Evolutionary conservation across 805 yeast genomes (phyloP), one percentile per base, ranked within the genome.

Genomic region (Lipomyces sp.): DNA sequence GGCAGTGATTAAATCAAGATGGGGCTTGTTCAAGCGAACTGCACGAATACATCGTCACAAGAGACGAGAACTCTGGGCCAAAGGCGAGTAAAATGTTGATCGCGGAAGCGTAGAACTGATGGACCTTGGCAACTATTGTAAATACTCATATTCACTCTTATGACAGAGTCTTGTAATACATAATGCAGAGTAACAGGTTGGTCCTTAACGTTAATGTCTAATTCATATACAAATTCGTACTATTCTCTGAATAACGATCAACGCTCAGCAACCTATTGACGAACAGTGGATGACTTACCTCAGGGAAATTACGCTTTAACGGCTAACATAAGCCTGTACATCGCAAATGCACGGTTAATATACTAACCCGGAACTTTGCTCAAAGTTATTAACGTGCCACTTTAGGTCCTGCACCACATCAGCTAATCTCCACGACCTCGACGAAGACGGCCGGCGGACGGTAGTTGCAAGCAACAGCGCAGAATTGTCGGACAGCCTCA

Each of bases 51-150:
- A 88, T 71, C 81, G 88, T 72, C 75, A 77, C 68, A 86, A 86
- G 77, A 82, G 94, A 77, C 84, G 82, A 66, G 77, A 82, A 69
- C 74, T 82, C 73, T 88, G 94, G 94, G 84, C 87, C 70, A 81
- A 88, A 66, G 87, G 83, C 69, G 86, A 84, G 65, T 83, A 70
- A 45, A n/a, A 8, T 11, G 8, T 15, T 29, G 59, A 34, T 50
- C 37, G n/a, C 37, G 33, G n/a, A 10, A 33, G 33, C 15, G 50
- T 24, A 24, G 24, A 24, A 24, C 24, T 24, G 24, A 24, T 24
- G 1, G 24, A 24, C 24, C 24, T 24, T 24, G 24, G 24, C 24
- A 24, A 24, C 24, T 24, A 18, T 13, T 53, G 37, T 30, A 13
- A 59, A 29, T 59, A 24, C 15, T 4, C 59, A 3, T 53, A 6